Percentiles rank a stretch among this genome's conserved stretches.
phyloP scores from a whole-genome alignment of 1,284 basidiomycete species.

The Heterobasidion parviporum region DNA sequence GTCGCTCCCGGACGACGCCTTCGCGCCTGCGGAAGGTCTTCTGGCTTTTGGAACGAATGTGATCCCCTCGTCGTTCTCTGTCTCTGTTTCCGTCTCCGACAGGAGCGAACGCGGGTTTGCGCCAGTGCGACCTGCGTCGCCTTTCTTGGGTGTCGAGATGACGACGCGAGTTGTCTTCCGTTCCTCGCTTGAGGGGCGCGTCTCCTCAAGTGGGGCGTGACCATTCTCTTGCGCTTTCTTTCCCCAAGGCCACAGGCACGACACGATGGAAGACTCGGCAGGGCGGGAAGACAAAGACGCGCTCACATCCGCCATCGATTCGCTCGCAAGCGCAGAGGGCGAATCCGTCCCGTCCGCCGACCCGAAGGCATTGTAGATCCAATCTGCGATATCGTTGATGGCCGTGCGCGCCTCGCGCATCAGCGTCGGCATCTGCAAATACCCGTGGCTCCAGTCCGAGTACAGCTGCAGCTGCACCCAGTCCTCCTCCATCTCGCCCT shows the following conservation, averaged over 20 bases:
- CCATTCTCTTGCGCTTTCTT: neutral
- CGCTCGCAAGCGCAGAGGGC: neutral
- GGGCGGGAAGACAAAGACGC: neutral
- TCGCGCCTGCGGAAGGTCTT: conserved; percentile 24
- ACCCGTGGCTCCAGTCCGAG: conserved; percentile 90
- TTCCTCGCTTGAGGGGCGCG: neutral
- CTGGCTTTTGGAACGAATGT: conserved; percentile 62
- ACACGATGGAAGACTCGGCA: conserved; percentile 5
- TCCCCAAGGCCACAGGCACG: conserved; percentile 9
- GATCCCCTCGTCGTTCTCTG: conserved; percentile 49
- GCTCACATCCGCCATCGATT: conserved; percentile 1
- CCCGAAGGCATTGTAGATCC: conserved; percentile 81
- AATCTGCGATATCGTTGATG: conserved; percentile 85
- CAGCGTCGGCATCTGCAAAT: conserved; percentile 87
- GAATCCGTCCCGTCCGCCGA: conserved; percentile 1
- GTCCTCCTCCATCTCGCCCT: conserved; percentile 78
- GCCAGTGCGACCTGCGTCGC: neutral
- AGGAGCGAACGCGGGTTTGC: conserved; percentile 14
- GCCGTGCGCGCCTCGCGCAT: conserved; percentile 80
- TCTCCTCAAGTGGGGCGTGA: neutral
- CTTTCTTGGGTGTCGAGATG: neutral
- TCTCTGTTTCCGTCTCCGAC: conserved; percentile 44
- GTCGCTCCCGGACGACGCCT: conserved; percentile 11
- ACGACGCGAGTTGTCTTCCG: neutral
- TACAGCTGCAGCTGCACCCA: conserved; percentile 93